These are phyloP conservation scores for Zymoseptoria tritici DNA, from an alignment of 2,329 filamentous ascomycete species.

Conservation along the genomic window DNA sequence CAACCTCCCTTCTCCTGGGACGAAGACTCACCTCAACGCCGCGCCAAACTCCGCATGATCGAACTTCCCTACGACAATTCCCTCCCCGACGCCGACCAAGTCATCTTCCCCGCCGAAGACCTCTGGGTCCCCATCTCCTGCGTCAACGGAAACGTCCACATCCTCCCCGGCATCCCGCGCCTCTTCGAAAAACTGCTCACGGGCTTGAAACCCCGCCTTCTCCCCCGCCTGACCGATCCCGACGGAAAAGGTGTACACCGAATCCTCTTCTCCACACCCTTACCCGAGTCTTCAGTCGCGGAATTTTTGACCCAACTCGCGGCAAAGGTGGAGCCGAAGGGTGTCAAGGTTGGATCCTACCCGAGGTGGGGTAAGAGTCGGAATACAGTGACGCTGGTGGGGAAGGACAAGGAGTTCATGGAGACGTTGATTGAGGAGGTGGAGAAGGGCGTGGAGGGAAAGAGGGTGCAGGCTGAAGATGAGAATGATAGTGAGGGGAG, in stretches of 20 bases:
- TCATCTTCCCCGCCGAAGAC: conserved; percentile 69
- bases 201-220: conserved; percentile 62
- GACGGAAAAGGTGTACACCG: conserved; percentile 73
- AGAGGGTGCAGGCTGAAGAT: conserved; percentile 61
- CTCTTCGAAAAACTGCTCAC: conserved; percentile 75
- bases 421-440: conserved; percentile 75
- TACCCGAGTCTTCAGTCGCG: conserved; percentile 80
- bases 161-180: conserved; percentile 80
- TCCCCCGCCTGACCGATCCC: conserved; percentile 67
- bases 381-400: conserved; percentile 87
- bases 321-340: conserved; percentile 60
- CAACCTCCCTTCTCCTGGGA: conserved; percentile 76
- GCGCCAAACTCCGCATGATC: conserved; percentile 85
- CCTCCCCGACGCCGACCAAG: too few relatives aligned
- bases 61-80: conserved; percentile 73
- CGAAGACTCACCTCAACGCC: conserved; percentile 66
- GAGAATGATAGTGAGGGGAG: conserved; percentile 42
- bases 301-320: conserved; percentile 75
- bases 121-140: conserved; percentile 86
- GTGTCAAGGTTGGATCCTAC: conserved; percentile 92
- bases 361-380: conserved; percentile 80
- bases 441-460: conserved; percentile 65
- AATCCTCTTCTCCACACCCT: conserved; percentile 76
- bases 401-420: conserved; percentile 65
- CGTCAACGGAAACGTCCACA: conserved; percentile 89